Percentiles rank a stretch among this genome's conserved stretches.
Evolutionary conservation across 768 basidiomycete genomes (phyloP).

Genomic region (Xerocomellus chrysenteron): DNA sequence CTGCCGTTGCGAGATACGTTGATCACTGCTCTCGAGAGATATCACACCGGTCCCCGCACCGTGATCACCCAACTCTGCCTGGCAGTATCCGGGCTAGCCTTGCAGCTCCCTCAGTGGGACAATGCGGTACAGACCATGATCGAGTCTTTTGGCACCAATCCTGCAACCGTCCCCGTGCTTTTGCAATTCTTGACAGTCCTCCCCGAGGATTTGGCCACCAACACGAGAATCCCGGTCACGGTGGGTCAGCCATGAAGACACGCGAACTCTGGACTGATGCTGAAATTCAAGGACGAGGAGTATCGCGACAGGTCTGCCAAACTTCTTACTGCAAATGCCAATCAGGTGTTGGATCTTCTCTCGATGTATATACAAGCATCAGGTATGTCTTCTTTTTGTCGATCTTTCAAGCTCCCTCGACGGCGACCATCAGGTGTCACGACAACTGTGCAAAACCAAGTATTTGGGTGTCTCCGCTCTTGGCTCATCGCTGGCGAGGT

Average conservation of each 20-base stretch:
- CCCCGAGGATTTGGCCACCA: constrained; percentile 84
- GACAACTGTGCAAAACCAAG: constrained; percentile 67
- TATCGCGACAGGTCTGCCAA: constrained; percentile 58
- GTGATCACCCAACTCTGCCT: constrained; percentile 89
- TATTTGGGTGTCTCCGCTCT: constrained; percentile 80
- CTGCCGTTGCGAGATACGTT: constrained; percentile 86
- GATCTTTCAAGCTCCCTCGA: background rate
- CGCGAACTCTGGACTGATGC: constrained; percentile 10
- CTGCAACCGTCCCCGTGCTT: constrained; percentile 77
- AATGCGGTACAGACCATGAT: constrained; percentile 81
- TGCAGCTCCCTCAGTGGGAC: constrained; percentile 86
- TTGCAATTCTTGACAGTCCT: constrained; percentile 88
- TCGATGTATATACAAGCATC: constrained; percentile 85
- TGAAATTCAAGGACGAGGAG: constrained; percentile 62
- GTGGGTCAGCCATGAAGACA: constrained; percentile 47
- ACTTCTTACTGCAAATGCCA: constrained; percentile 68
- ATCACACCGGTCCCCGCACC: constrained; percentile 74
- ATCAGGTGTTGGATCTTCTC: constrained; percentile 73
- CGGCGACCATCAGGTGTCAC: constrained; percentile 73
- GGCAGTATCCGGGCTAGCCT: constrained; percentile 84
- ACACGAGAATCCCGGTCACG: constrained; percentile 84
- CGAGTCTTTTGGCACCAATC: constrained; percentile 80
- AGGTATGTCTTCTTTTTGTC: constrained; percentile 50
- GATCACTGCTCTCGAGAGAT: constrained; percentile 67
- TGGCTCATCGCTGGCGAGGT: constrained; percentile 93